These are phyloP conservation scores for Trichoderma sp. DNA, from an alignment of 2,329 filamentous ascomycete genomes.

Conservation along the genomic window DNA sequence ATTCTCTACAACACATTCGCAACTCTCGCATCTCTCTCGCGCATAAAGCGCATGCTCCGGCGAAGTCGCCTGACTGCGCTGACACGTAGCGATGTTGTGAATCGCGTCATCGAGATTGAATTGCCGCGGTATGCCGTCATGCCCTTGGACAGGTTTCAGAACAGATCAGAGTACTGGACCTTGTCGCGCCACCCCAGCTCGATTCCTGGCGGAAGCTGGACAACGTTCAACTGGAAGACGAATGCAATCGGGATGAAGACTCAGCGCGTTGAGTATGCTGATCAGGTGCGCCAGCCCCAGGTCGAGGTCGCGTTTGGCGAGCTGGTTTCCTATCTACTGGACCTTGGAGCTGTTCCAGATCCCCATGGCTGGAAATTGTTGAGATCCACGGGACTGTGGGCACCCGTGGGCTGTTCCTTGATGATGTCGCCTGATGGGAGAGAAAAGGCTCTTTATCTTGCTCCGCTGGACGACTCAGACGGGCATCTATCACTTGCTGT, in stretches of 20 bases:
- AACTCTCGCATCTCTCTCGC: conserved; percentile 60
- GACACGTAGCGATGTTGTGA: conserved; percentile 64
- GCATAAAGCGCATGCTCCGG: conserved; percentile 60
- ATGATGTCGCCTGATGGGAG: conserved; percentile 54
- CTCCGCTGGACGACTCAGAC: conserved; percentile 60
- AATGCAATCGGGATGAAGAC: conserved; percentile 62
- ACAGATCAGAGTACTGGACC: conserved; percentile 60
- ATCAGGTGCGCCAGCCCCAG: conserved; percentile 55
- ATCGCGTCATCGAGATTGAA: conserved; percentile 66
- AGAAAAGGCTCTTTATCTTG: conserved; percentile 53
- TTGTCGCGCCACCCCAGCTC: conserved; percentile 52
- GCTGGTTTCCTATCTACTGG: conserved; percentile 61
- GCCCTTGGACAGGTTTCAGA: conserved; percentile 56
- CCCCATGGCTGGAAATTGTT: conserved; percentile 59
- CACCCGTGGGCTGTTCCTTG: conserved; percentile 58
- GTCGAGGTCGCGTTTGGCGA: conserved; percentile 59
- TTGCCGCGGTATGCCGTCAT: conserved; percentile 65
- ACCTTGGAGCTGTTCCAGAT: conserved; percentile 63
- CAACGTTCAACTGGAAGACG: conserved; percentile 66
- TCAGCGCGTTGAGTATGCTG: conserved; percentile 64
- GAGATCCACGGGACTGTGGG: conserved; percentile 60
- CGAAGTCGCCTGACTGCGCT: conserved; percentile 59
- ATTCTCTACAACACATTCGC: conserved; percentile 66
- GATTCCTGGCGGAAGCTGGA: conserved; percentile 64
- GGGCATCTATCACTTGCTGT: conserved; percentile 60